Percentiles rank a stretch among this genome's conserved stretches.
phyloP scores from a whole-genome alignment of 768 basidiomycete species.

The Tephrocybe sp. region DNA sequence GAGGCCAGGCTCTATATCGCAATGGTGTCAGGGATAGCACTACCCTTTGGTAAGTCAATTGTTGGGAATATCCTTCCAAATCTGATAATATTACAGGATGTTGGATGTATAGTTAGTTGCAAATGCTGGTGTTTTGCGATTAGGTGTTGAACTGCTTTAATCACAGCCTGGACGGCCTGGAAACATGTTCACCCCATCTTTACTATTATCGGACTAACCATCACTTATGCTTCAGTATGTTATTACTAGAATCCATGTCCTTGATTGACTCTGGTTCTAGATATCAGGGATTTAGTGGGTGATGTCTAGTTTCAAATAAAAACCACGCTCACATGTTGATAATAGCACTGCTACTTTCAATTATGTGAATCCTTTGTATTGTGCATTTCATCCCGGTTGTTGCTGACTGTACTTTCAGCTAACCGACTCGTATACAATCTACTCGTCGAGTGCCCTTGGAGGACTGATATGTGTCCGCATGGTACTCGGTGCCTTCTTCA shows the following conservation, averaged over 20 bases:
- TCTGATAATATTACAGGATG: background rate
- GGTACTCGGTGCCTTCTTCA: background rate
- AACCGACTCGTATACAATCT: slow-evolving; percentile 1
- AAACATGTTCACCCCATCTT: slow-evolving; percentile 1
- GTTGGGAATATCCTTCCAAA: background rate
- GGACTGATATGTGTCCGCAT: slow-evolving; percentile 1
- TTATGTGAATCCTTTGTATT: background rate
- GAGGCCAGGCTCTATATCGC: slow-evolving; percentile 5
- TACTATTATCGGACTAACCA: background rate
- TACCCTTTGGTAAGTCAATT: background rate
- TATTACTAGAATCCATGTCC: background rate
- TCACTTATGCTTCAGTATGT: slow-evolving; percentile 2
- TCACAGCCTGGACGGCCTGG: background rate
- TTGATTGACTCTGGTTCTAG: background rate
- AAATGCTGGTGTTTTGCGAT: too few relatives aligned
- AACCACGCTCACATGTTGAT: background rate
- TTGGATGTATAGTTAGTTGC: slow-evolving; percentile 4
- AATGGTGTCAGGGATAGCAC: background rate
- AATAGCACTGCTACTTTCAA: background rate
- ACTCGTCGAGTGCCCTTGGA: slow-evolving; percentile 2
- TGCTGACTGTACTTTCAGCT: background rate
- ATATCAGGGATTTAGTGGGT: slow-evolving; percentile 3
- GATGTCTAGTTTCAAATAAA: background rate
- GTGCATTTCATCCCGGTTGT: background rate
- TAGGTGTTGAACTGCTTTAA: background rate